phyloP scores from a whole-genome alignment of 495 filamentous ascomycete genomes.

The Xylaria longipes region DNA sequence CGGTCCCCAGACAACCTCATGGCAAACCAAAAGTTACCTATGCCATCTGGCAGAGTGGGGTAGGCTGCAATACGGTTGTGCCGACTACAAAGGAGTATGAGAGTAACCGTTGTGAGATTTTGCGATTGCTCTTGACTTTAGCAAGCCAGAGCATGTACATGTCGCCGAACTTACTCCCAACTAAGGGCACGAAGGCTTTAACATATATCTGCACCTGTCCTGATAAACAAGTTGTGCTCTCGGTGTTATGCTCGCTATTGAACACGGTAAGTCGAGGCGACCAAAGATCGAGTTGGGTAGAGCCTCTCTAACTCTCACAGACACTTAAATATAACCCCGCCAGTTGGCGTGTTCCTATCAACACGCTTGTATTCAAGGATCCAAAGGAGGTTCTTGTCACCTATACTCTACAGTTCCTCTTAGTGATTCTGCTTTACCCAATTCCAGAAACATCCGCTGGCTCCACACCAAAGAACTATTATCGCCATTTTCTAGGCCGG shows the following conservation, averaged over 20 bases:
- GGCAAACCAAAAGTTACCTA: slow-evolving; percentile 84
- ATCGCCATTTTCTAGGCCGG: slow-evolving; percentile 88
- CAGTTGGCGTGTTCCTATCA: slow-evolving; percentile 92
- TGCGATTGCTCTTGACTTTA: slow-evolving; percentile 85
- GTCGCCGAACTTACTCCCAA: slow-evolving; percentile 80
- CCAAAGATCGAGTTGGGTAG: background rate
- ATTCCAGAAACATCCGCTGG: slow-evolving; percentile 77
- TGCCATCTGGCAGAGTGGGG: slow-evolving; percentile 97
- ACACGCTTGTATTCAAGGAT: slow-evolving; percentile 92
- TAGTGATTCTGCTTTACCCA: slow-evolving; percentile 87
- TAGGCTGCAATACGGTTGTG: slow-evolving; percentile 90
- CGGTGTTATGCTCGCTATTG: slow-evolving; percentile 85
- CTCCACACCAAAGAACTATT: slow-evolving; percentile 78
- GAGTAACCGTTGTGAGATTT: slow-evolving; percentile 87
- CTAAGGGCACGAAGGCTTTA: slow-evolving; percentile 83
- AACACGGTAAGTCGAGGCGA: slow-evolving; percentile 77
- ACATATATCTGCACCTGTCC: slow-evolving; percentile 86
- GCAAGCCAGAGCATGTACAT: slow-evolving; percentile 93
- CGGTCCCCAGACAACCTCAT: slow-evolving; percentile 68
- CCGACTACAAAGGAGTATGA: slow-evolving; percentile 89
- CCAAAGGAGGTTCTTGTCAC: slow-evolving; percentile 91
- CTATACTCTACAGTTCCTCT: slow-evolving; percentile 89
- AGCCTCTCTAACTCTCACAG: slow-evolving; percentile 51
- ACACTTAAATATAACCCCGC: slow-evolving; percentile 97
- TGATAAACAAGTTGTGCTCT: slow-evolving; percentile 91